phyloP scores from a whole-genome alignment of 495 filamentous ascomycete genomes.

The Penicillium malachiteum region DNA sequence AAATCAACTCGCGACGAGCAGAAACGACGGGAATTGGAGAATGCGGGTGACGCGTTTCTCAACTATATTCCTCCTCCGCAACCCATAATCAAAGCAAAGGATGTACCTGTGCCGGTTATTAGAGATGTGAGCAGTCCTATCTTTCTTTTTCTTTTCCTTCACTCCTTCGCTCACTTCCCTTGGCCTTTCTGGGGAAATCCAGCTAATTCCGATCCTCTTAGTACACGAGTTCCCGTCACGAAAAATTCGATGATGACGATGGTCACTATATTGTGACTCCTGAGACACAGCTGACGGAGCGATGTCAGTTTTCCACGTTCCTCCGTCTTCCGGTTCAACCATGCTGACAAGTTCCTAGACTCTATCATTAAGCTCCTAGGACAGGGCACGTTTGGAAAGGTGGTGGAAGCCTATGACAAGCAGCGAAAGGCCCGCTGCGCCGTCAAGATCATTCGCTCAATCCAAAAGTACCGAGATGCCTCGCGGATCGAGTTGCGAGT shows the following conservation, averaged over 20 bases:
- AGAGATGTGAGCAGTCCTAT: constrained; percentile 67
- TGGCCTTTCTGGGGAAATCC: not conserved
- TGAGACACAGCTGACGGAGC: constrained; percentile 76
- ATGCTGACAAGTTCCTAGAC: constrained; percentile 54
- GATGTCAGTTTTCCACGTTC: constrained; percentile 64
- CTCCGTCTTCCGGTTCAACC: not conserved
- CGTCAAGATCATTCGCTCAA: constrained; percentile 96
- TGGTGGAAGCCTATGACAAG: constrained; percentile 86
- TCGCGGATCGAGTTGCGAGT: constrained; percentile 95
- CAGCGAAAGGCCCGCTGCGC: constrained; percentile 74
- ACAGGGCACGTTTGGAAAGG: constrained; percentile 97
- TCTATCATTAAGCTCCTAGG: constrained; percentile 84
- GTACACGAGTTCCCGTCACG: constrained; percentile 44
- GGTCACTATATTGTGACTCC: constrained; percentile 92
- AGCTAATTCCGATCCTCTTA: constrained; percentile 23
- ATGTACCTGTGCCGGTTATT: constrained; percentile 80
- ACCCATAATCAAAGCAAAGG: constrained; percentile 86
- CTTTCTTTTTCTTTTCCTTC: not conserved
- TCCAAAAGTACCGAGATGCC: constrained; percentile 96
- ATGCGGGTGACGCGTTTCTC: constrained; percentile 66
- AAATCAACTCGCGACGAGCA: constrained; percentile 78
- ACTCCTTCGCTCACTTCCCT: not conserved
- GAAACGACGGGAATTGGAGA: constrained; percentile 68
- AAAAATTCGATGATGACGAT: constrained; percentile 89
- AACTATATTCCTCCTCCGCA: constrained; percentile 82